phyloP scores from a whole-genome alignment of 805 yeast species.

The Maudiozyma serrabonitensis region DNA sequence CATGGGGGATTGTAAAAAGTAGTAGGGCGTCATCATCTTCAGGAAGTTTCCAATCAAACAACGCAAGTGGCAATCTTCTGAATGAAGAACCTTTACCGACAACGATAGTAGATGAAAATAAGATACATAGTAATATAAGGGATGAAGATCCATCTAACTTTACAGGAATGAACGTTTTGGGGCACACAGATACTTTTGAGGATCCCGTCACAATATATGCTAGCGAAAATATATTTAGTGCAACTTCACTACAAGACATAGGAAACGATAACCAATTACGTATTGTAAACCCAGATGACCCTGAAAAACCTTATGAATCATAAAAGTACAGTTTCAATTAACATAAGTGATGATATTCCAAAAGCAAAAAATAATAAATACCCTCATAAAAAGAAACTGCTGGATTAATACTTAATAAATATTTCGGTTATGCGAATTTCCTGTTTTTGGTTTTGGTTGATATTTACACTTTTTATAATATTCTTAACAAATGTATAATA shows the following conservation, averaged over 20 bases:
- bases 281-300: slow-evolving; percentile 40
- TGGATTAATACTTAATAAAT: too few species aligned
- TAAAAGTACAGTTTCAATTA: background rate
- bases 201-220: slow-evolving; percentile 23
- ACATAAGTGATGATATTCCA: slow-evolving; percentile 24
- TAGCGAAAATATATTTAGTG: slow-evolving; percentile 43
- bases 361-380: background rate
- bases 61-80: background rate
- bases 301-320: slow-evolving; percentile 35
- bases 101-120: background rate
- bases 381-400: background rate
- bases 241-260: slow-evolving; percentile 44
- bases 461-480: too few species aligned
- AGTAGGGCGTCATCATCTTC: background rate
- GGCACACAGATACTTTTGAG: slow-evolving; percentile 2
- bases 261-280: slow-evolving; percentile 34
- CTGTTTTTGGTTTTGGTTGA: too few species aligned
- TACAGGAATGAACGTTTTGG: background rate
- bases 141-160: background rate
- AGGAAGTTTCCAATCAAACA: background rate
- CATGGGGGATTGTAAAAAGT: slow-evolving; percentile 6
- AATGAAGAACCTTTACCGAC: background rate
- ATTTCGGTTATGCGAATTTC: too few species aligned
- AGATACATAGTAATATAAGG: background rate
- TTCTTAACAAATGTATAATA: too few species aligned